Percentiles rank a stretch among this genome's conserved stretches.
phyloP scores from a whole-genome alignment of 73 alveolate species.

The Loxodes magnus region DNA sequence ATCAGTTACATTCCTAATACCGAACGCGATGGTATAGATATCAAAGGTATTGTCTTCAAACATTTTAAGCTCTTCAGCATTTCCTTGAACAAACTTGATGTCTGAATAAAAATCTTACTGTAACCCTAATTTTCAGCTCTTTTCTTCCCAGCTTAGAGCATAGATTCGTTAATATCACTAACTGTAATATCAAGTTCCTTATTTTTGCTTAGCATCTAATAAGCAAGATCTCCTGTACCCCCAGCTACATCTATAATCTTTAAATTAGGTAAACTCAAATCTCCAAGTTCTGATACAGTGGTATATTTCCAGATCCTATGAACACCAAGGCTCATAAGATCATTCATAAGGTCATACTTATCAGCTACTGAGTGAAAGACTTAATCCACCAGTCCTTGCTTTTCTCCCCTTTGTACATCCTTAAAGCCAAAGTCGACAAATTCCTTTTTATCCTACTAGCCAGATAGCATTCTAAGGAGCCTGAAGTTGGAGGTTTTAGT shows the following conservation, averaged over 20 bases:
- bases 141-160: constrained; percentile 75
- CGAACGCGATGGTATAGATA: constrained; percentile 53
- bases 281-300: constrained; percentile 55
- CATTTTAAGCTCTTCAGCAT: constrained; percentile 66
- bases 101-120: no score
- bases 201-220: constrained; percentile 58
- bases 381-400: constrained; percentile 44
- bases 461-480: no score
- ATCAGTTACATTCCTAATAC: constrained; percentile 77
- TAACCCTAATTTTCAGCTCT: constrained; percentile 59
- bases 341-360: constrained; percentile 82
- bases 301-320: constrained; percentile 82
- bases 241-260: constrained; percentile 95
- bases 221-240: constrained; percentile 89
- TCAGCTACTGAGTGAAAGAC: constrained; percentile 45
- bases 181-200: constrained; percentile 61
- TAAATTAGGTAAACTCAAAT: constrained; percentile 28
- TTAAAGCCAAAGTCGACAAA: constrained; percentile 53
- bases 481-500: no score
- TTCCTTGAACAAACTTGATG: constrained; percentile 57
- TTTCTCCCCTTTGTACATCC: constrained; percentile 35
- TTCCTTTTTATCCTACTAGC: no score
- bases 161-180: constrained; percentile 63
- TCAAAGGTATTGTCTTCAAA: constrained; percentile 53
- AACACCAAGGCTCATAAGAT: constrained; percentile 73